Evolutionary conservation across 441 rosid species (phyloP).

Genomic region (Eugenia klotzschiana): DNA sequence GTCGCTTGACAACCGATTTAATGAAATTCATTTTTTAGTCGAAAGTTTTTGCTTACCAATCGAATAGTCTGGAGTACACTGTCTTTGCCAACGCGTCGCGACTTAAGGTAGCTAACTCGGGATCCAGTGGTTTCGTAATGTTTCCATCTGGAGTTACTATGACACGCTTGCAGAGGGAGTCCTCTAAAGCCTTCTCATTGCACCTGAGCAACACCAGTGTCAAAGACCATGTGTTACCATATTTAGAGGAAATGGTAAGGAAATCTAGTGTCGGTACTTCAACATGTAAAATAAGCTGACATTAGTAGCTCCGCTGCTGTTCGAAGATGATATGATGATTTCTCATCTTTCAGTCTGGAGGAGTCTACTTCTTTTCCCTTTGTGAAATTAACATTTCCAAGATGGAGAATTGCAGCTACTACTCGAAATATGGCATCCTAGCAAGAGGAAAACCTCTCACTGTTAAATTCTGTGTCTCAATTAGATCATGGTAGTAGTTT

Average conservation of each 20-base stretch:
- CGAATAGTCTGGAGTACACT: conserved; percentile 51
- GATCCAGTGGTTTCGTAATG: conserved; percentile 54
- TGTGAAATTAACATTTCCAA: conserved; percentile 46
- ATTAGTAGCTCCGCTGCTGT: conserved; percentile 55
- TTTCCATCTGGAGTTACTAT: conserved; percentile 62
- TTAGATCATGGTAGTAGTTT: not conserved
- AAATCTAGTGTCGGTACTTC: not conserved
- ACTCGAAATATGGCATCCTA: conserved; percentile 65
- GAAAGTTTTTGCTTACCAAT: conserved; percentile 30
- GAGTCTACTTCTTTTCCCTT: conserved; percentile 63
- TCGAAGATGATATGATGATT: conserved; percentile 37
- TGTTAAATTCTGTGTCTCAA: not conserved
- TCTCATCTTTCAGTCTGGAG: conserved; percentile 48
- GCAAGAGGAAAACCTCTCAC: not conserved
- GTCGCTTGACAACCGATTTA: not conserved
- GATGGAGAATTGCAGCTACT: conserved; percentile 64
- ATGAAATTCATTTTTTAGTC: not conserved
- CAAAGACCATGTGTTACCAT: not conserved
- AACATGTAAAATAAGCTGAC: conserved; percentile 11
- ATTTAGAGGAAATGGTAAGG: not conserved
- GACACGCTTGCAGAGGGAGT: conserved; percentile 59
- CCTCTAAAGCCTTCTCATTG: conserved; percentile 44
- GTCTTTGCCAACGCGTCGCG: conserved; percentile 69
- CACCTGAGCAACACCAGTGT: conserved; percentile 26
- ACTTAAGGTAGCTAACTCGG: conserved; percentile 33